These are phyloP conservation scores for Imleria badia DNA, from an alignment of 768 basidiomycete species.

Conservation along the genomic window DNA sequence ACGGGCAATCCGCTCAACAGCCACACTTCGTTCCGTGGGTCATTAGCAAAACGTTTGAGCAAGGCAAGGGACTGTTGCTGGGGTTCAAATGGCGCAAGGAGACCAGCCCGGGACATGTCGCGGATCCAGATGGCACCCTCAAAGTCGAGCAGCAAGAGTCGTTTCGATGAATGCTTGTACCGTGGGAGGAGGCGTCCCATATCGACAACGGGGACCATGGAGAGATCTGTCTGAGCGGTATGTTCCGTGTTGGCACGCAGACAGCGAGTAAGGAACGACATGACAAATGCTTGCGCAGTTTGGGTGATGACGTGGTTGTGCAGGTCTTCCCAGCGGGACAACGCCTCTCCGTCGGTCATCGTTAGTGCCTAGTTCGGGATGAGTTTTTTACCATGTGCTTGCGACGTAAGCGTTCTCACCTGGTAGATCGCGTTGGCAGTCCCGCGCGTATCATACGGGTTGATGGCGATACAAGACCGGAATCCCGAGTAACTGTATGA, in stretches of 20 bases:
- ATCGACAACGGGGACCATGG: conserved; percentile 41
- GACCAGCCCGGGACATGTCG: conserved; percentile 49
- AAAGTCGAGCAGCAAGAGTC: conserved; percentile 73
- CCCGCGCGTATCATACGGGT: conserved; percentile 83
- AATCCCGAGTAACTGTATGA: conserved; percentile 86
- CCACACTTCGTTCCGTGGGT: conserved; percentile 77
- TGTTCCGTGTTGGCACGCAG: conserved; percentile 75
- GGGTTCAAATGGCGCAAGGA: conserved; percentile 41
- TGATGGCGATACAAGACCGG: conserved; percentile 81
- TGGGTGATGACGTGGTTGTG: conserved; percentile 86
- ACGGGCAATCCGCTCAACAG: conserved; percentile 73
- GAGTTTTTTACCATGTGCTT: not conserved
- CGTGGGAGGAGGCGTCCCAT: conserved; percentile 57
- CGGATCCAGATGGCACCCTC: conserved; percentile 79
- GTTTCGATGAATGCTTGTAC: conserved; percentile 62
- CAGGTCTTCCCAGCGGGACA: conserved; percentile 79
- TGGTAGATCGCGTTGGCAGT: conserved; percentile 79
- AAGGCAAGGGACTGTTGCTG: conserved; percentile 43
- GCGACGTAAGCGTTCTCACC: conserved; percentile 6
- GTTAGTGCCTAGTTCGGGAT: conserved; percentile 52
- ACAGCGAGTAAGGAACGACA: conserved; percentile 72
- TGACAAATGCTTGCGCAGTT: conserved; percentile 82
- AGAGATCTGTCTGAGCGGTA: conserved; percentile 30
- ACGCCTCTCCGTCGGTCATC: conserved; percentile 73
- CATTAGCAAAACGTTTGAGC: conserved; percentile 58